These are phyloP conservation scores for Gossypium ekmanianum DNA, from an alignment of 345 rosid genomes.

Conservation along the genomic window DNA sequence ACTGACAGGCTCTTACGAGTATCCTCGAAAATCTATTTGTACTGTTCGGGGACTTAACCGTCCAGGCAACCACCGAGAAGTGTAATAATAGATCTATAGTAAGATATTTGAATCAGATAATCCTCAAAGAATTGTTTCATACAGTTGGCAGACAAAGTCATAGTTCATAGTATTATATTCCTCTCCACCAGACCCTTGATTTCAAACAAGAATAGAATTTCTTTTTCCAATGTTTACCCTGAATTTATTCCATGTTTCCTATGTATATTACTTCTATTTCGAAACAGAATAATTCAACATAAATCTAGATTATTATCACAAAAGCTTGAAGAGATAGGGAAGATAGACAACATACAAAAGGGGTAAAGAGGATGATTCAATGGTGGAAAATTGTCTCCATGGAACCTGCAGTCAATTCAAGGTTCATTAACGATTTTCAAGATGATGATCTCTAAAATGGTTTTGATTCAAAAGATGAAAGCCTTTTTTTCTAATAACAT, in stretches of 20 bases:
- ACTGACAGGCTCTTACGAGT: too few species aligned
- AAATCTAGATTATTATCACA: slow-evolving; percentile 9
- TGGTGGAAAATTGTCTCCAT: slow-evolving; percentile 4
- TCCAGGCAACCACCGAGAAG: too few species aligned
- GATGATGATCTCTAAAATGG: slow-evolving; percentile 1
- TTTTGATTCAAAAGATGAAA: background rate
- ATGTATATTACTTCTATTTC: too few species aligned
- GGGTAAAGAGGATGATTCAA: slow-evolving; percentile 6
- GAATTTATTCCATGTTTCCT: background rate
- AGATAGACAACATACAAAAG: background rate
- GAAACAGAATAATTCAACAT: background rate
- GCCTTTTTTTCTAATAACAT: background rate
- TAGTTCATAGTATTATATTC: background rate
- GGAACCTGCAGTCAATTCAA: slow-evolving; percentile 6
- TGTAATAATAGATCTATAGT: background rate
- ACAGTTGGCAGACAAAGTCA: background rate
- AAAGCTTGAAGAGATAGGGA: background rate
- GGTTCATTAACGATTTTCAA: background rate
- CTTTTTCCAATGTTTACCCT: background rate
- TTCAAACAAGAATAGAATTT: background rate
- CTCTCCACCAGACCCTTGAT: background rate
- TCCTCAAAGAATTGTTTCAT: background rate
- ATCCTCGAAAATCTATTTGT: too few species aligned
- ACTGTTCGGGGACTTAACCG: too few species aligned
- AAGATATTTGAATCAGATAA: slow-evolving; percentile 3